These are phyloP conservation scores for Nannochloropsis oceanica DNA, from an alignment of 108 stramenopile species.

Conservation along the genomic window DNA sequence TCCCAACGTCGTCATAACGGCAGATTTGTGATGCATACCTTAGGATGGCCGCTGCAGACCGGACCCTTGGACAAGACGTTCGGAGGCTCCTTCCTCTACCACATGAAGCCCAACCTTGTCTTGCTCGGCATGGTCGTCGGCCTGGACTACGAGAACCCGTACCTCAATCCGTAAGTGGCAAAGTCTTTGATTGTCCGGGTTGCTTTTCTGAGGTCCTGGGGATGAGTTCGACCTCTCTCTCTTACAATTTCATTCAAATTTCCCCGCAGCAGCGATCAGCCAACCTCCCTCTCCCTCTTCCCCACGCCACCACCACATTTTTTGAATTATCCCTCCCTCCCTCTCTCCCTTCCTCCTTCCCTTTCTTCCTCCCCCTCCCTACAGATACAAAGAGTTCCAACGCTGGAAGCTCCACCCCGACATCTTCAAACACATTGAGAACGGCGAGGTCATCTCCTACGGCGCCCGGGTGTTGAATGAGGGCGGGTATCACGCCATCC, in stretches of 20 bases:
- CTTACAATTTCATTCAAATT: not conserved
- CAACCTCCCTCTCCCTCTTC: no score
- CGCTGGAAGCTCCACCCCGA: slow-evolving; percentile 91
- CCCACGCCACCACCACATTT: no score
- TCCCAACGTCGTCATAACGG: not conserved
- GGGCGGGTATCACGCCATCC: slow-evolving; percentile 87
- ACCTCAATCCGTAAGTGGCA: slow-evolving; percentile 59
- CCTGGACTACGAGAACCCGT: slow-evolving; percentile 95
- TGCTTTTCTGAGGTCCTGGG: not conserved
- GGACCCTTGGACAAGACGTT: slow-evolving; percentile 54
- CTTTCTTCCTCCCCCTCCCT: not conserved
- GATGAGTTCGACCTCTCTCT: not conserved
- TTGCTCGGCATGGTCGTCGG: slow-evolving; percentile 89
- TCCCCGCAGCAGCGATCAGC: no score
- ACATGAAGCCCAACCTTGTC: slow-evolving; percentile 74
- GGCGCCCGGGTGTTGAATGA: slow-evolving; percentile 94
- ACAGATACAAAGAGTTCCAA: slow-evolving; percentile 88
- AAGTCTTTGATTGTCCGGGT: not conserved
- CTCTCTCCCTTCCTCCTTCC: not conserved
- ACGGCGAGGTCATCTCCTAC: slow-evolving; percentile 85
- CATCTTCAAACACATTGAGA: slow-evolving; percentile 67
- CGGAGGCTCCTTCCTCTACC: slow-evolving; percentile 90
- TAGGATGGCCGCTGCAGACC: slow-evolving; percentile 85
- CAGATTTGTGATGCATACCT: slow-evolving; percentile 82
- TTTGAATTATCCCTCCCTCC: not conserved